Conservation (phyloP, 2,329 filamentous ascomycete species). For the Hypoxylon sp. region DNA sequence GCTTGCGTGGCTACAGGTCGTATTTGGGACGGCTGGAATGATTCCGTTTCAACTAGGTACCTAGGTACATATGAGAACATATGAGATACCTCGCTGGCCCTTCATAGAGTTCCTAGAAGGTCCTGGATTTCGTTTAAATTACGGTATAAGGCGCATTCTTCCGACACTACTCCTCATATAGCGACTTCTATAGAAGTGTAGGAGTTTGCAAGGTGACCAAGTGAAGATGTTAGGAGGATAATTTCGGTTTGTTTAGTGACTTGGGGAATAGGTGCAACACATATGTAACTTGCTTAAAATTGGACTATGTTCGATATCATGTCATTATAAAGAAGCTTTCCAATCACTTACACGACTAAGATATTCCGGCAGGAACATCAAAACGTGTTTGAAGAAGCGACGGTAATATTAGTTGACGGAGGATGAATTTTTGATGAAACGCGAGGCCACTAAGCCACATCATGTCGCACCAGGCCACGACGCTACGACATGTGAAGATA, state of each 20-base stretch:
- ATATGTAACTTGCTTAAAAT: background rate
- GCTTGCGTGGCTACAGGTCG: background rate
- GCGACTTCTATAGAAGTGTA: background rate
- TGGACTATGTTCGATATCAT: background rate
- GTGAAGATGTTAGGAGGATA: slow-evolving; percentile 7
- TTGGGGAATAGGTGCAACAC: background rate
- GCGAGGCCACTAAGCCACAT: slow-evolving; percentile 33
- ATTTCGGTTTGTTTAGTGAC: slow-evolving; percentile 15
- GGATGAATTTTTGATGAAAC: slow-evolving; percentile 26
- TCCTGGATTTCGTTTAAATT: no score
- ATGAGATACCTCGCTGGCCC: background rate
- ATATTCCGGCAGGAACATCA: background rate
- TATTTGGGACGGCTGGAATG: background rate
- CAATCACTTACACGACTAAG: background rate
- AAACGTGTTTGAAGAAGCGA: slow-evolving; percentile 2
- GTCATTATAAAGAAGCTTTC: background rate
- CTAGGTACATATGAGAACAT: no score
- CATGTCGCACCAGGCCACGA: slow-evolving; percentile 30
- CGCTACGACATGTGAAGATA: slow-evolving; percentile 9
- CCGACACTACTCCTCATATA: background rate
- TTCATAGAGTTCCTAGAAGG: no score
- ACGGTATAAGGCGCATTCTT: no score
- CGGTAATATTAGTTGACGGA: slow-evolving; percentile 9
- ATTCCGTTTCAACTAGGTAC: background rate
- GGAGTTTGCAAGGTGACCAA: slow-evolving; percentile 10